Base-by-base conservation (phyloP, 2,329 filamentous ascomycete species). In the Stagonosporopsis vannaccii region DNA sequence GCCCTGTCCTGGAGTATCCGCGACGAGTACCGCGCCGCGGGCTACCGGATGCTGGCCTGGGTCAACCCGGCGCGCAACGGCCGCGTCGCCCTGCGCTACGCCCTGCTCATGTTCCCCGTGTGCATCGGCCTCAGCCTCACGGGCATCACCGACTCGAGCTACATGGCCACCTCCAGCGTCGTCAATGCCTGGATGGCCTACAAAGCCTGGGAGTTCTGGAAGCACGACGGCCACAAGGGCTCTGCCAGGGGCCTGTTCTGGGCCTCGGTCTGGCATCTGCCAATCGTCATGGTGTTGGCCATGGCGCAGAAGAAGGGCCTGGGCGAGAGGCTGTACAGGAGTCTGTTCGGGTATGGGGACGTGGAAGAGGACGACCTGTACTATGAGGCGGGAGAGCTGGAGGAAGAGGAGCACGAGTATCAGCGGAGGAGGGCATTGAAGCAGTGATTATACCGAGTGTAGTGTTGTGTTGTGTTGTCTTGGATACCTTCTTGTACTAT, bases 181-280 rank as follows among this genome's bases (percentile, higher is more conserved):
- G 86, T 96, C 59, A 99, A 99, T 73, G 80, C 83, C 28, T 99
- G 95, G 95, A 85, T 99, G 65, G 82, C 87, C 8, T 84, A 86
- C 50, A 89, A 96, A 75, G 92, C 94, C 0, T 85, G 91, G 67
- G 81, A 83, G 33, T 97, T 98, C 78, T 97, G 90, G 88, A 85
- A 84, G 60, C 80, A 85, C 25, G 86, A 92, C 68, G 94, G 94
- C 12, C 85, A 89, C 59, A 87, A 88, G 66, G 93, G 93, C 2
- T 91, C 85, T 17, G 93, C 95, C 2, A 85, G 92, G 52, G 88
- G 89, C 0, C 77, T 99, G 48, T 99, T 99, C 76, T 99, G 95
- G 95, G 93, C 95, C 1, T 97, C 92, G 74, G 92, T 99, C 9
- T 98, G 94, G 95, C 93, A 97, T 78, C 76, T 99, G 43, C 95